phyloP scores from a whole-genome alignment of 2,329 filamentous ascomycete species.

The Epichloe coenophiala region DNA sequence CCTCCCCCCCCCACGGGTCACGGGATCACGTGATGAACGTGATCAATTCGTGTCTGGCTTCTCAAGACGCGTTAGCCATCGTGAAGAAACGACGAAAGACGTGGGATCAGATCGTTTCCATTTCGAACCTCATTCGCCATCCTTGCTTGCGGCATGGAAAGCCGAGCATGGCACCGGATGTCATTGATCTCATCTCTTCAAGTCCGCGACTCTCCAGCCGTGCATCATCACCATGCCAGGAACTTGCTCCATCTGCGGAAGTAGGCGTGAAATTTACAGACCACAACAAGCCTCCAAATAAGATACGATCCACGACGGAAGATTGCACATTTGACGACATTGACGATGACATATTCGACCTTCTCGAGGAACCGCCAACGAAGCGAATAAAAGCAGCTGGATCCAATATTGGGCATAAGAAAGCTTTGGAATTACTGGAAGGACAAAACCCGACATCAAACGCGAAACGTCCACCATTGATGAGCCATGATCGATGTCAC shows the following conservation, averaged over 20 bases:
- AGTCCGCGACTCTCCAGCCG: constrained; percentile 14
- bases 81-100: neutral
- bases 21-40: neutral
- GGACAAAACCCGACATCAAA: neutral
- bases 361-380: neutral
- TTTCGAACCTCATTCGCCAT: neutral
- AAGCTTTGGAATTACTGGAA: neutral
- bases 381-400: neutral
- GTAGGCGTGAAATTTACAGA: neutral
- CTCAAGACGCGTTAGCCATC: neutral
- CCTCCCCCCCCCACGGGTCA: no score
- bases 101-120: neutral
- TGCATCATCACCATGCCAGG: neutral
- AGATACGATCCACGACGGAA: neutral
- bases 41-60: neutral
- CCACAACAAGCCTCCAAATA: neutral
- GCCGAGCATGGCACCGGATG: constrained; percentile 16
- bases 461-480: neutral
- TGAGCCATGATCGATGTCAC: neutral
- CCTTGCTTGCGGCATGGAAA: neutral
- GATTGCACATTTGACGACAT: neutral
- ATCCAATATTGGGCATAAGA: neutral
- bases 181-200: constrained; percentile 25
- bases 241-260: neutral
- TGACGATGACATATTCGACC: neutral